Evolutionary conservation across 2,329 filamentous ascomycete genomes (phyloP).

Genomic region (Pseudogymnoascus destructans): DNA sequence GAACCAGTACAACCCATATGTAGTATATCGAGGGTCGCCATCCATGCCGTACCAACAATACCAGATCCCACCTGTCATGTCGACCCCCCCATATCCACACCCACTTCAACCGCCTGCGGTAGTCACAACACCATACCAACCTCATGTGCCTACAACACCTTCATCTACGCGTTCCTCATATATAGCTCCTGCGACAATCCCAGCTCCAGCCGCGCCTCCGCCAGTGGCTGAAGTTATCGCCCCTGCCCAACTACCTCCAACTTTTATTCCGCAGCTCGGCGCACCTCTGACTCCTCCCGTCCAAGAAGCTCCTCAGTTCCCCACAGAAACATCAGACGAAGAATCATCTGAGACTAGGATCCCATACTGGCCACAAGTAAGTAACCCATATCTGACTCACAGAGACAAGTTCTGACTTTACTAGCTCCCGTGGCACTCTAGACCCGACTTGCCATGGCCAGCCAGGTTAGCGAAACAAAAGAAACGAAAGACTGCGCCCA

Average conservation of each 20-base stretch:
- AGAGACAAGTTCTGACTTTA: conserved; percentile 9
- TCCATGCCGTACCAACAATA: conserved; percentile 40
- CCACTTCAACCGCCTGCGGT: conserved; percentile 34
- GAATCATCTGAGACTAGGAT: conserved; percentile 38
- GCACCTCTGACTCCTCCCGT: not conserved
- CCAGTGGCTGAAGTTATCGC: conserved; percentile 28
- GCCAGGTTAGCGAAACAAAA: conserved; percentile 30
- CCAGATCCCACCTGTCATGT: conserved; percentile 30
- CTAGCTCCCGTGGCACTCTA: conserved; percentile 46
- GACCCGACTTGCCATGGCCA: conserved; percentile 39
- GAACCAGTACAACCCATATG: conserved; percentile 37
- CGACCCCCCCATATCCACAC: conserved; percentile 35
- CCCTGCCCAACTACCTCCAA: conserved; percentile 28
- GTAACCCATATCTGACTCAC: conserved; percentile 20
- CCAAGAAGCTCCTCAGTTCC: not conserved
- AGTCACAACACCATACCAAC: conserved; percentile 43
- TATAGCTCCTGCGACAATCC: conserved; percentile 25
- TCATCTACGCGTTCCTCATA: conserved; percentile 26
- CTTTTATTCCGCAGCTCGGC: not conserved
- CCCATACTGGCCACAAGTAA: conserved; percentile 25
- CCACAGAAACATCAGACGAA: conserved; percentile 12
- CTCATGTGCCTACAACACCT: conserved; percentile 33
- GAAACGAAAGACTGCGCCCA: conserved; percentile 13
- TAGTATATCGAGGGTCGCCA: conserved; percentile 35
- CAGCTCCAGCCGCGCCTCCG: conserved; percentile 33